Conservation (phyloP, 179 eudicot species). For the Heliamphora pulchella region DNA sequence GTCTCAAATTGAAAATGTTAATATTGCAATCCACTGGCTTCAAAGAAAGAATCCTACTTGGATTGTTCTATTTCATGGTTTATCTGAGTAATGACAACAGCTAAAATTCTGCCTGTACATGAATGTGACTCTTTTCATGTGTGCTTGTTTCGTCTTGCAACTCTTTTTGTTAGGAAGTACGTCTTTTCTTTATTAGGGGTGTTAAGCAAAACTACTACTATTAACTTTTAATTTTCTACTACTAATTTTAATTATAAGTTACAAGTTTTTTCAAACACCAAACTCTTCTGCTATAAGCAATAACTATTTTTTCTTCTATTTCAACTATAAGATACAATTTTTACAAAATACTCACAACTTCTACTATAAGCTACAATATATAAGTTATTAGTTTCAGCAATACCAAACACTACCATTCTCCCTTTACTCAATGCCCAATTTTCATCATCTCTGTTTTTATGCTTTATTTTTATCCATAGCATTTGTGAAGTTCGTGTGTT, state of each 20-base stretch:
- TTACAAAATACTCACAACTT: no score
- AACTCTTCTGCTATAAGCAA: no score
- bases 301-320: no score
- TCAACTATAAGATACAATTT: no score
- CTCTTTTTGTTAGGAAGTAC: background rate
- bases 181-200: background rate
- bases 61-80: background rate
- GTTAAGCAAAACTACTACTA: no score
- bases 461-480: background rate
- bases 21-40: background rate
- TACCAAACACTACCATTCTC: no score
- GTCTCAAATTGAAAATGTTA: background rate
- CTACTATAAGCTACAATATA: no score
- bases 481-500: background rate
- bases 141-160: background rate
- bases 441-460: background rate
- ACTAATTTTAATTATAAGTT: no score
- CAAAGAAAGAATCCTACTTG: background rate
- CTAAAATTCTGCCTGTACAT: background rate
- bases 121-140: background rate
- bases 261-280: no score
- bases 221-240: no score
- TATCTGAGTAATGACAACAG: background rate
- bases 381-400: no score
- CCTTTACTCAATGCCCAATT: background rate